These are phyloP conservation scores for Oenanthe sinensis DNA, from an alignment of 129 eudicot species.

Conservation along the genomic window DNA sequence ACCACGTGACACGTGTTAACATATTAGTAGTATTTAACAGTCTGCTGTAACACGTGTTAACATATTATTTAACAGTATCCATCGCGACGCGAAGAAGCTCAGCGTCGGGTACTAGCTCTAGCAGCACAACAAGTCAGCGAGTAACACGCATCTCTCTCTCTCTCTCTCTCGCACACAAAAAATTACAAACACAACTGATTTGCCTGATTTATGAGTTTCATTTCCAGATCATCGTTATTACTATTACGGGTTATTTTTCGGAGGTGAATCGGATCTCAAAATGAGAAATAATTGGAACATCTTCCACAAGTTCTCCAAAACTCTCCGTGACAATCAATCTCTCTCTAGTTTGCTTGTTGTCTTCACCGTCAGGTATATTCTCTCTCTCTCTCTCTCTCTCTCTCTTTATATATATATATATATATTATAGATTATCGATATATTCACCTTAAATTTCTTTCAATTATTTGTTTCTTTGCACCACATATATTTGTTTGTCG, in stretches of 20 bases:
- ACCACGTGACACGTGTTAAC: background rate
- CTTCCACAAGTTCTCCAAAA: slow-evolving; percentile 48
- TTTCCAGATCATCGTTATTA: background rate
- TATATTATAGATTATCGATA: background rate
- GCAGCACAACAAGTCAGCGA: background rate
- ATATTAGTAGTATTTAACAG: background rate
- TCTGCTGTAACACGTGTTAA: slow-evolving; percentile 4
- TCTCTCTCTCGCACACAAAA: background rate
- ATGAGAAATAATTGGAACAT: slow-evolving; percentile 36
- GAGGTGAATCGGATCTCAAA: background rate
- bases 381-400: no score
- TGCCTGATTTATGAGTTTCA: background rate
- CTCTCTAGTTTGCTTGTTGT: slow-evolving; percentile 61
- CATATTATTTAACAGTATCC: background rate
- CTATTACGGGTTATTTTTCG: background rate
- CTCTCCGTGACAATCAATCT: slow-evolving; percentile 55
- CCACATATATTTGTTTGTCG: background rate
- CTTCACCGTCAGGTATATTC: slow-evolving; percentile 58
- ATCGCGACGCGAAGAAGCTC: background rate
- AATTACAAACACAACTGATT: background rate
- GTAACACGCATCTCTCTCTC: background rate
- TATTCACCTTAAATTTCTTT: background rate
- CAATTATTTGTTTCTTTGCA: background rate
- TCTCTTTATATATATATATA: no score
- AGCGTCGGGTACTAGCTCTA: background rate